phyloP scores from a whole-genome alignment of 257 asterid species.

The Solanum neorickii region DNA sequence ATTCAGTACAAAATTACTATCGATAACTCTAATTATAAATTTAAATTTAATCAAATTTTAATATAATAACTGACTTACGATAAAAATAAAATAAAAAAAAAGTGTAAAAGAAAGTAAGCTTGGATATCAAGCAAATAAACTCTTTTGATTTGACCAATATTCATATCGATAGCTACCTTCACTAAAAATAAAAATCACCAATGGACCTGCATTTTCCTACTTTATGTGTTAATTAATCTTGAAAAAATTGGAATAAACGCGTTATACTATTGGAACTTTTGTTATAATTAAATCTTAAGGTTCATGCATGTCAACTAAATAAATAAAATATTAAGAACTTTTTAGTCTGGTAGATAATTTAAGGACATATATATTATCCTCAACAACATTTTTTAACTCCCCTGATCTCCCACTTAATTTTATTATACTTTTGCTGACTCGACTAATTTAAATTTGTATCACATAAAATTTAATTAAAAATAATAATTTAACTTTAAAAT shows the following conservation, averaged over 20 bases:
- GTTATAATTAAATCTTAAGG: background rate
- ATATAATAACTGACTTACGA: fast-evolving
- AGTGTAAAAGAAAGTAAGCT: background rate
- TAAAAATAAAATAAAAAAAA: background rate
- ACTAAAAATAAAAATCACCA: background rate
- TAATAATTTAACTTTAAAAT: fast-evolving
- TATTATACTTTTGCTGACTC: fast-evolving
- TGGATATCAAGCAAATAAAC: background rate
- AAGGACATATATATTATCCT: background rate
- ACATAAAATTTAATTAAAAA: background rate
- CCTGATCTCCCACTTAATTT: background rate
- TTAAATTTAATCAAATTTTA: background rate
- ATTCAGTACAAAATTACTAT: background rate
- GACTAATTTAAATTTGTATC: fast-evolving
- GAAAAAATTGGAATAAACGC: background rate
- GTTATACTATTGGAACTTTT: background rate
- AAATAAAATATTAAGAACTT: background rate
- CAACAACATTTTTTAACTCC: background rate
- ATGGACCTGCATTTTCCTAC: background rate
- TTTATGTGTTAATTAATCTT: background rate
- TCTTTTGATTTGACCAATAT: background rate
- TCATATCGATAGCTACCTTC: background rate
- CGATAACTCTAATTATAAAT: fast-evolving
- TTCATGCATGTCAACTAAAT: background rate
- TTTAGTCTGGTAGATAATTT: background rate